A percentile compares a stretch with the other conserved stretches of the same genome.
Conservation (phyloP, 805 yeast genomes). For the Candida corydali region DNA sequence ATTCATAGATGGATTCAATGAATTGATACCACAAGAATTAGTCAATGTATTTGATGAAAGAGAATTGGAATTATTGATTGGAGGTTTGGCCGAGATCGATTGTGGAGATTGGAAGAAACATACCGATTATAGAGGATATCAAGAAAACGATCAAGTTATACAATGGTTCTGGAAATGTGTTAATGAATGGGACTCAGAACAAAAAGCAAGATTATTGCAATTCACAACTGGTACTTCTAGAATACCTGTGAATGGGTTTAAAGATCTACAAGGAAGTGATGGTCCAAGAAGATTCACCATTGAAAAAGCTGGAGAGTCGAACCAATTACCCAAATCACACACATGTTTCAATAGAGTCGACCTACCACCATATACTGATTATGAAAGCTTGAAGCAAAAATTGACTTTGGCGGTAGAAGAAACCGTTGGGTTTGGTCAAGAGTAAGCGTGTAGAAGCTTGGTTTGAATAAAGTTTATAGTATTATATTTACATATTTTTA, state of each 20-base stretch:
- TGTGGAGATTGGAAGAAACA: constrained; percentile 99
- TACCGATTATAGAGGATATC: constrained; percentile 97
- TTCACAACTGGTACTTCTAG: constrained; percentile 99
- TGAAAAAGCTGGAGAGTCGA: constrained; percentile 94
- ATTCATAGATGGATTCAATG: constrained; percentile 95
- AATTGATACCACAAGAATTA: constrained; percentile 92
- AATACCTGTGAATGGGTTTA: constrained; percentile 98
- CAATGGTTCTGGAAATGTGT: constrained; percentile 99
- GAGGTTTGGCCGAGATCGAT: constrained; percentile 97
- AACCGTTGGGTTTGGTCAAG: constrained; percentile 98
- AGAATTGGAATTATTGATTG: constrained; percentile 92
- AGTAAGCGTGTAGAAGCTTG: constrained; percentile 35
- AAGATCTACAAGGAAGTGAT: constrained; percentile 97
- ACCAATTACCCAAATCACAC: constrained; percentile 94
- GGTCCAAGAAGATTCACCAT: constrained; percentile 99
- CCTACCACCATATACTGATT: constrained; percentile 87
- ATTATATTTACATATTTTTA: not conserved
- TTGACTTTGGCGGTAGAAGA: constrained; percentile 96
- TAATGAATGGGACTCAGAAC: constrained; percentile 92
- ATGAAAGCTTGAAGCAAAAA: constrained; percentile 81
- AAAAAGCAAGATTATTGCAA: constrained; percentile 90
- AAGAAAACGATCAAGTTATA: constrained; percentile 91
- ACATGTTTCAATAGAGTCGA: constrained; percentile 99
- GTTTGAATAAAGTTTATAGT: not conserved
- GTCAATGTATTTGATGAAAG: constrained; percentile 97